Percentiles rank a stretch among this genome's conserved stretches.
Evolutionary conservation across 2,329 filamentous ascomycete genomes (phyloP).

Genomic region (Neofusicoccum sp.): DNA sequence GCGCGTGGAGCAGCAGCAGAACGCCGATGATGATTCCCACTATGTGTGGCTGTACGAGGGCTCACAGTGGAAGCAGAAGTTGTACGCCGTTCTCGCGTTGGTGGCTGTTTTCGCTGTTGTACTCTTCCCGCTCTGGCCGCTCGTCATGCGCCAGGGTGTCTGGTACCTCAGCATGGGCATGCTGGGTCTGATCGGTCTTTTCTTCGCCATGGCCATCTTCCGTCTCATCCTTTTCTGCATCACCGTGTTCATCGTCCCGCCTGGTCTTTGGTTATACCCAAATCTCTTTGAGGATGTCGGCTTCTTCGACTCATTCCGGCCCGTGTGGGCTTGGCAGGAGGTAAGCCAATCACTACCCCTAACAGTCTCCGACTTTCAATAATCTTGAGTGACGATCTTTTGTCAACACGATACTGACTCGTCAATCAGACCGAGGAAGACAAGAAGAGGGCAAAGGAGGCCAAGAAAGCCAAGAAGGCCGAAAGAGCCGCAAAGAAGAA

Average conservation of each 20-base stretch:
- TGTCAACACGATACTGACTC: not conserved
- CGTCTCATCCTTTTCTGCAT: constrained; percentile 89
- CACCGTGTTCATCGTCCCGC: constrained; percentile 79
- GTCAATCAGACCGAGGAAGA: constrained; percentile 38
- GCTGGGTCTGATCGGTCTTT: constrained; percentile 82
- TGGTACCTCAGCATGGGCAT: constrained; percentile 97
- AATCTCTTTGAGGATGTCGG: constrained; percentile 98
- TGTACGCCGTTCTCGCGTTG: constrained; percentile 83
- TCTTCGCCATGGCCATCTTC: constrained; percentile 98
- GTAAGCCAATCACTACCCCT: constrained; percentile 49
- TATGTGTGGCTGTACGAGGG: constrained; percentile 98
- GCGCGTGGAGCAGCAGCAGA: constrained; percentile 92
- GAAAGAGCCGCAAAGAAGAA: constrained; percentile 23
- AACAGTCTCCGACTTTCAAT: not conserved
- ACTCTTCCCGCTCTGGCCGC: constrained; percentile 93
- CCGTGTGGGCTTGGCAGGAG: constrained; percentile 98
- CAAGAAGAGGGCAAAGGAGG: constrained; percentile 29
- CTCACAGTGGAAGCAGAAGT: constrained; percentile 86
- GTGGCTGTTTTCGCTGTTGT: constrained; percentile 83
- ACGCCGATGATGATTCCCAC: constrained; percentile 81
- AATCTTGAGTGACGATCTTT: not conserved
- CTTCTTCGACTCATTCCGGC: constrained; percentile 95
- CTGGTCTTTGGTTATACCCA: constrained; percentile 96
- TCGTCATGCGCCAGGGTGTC: constrained; percentile 85
- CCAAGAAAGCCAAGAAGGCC: constrained; percentile 27